Evolutionary conservation across 148 eudicot genomes (phyloP), one percentile per base, ranked within the genome.

Genomic region (Nepenthes mirabilis): DNA sequence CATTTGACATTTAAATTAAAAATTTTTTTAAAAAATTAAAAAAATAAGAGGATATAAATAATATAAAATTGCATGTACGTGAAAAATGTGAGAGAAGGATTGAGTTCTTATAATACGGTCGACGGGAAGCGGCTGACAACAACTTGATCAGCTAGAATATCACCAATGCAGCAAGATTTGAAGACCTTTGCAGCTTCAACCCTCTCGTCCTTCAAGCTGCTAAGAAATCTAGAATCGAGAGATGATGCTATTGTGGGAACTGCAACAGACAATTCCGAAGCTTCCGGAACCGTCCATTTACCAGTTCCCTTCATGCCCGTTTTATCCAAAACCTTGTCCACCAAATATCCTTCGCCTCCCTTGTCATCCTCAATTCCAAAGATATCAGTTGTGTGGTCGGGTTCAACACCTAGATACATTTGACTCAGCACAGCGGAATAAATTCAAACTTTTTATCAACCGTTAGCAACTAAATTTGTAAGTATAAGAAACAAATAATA

Each of bases 221-320:
- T 52, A 32, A 52, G 55, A 52, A 52, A 56, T 32, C 59, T 56
- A 1, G 59, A 56, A 36, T 56, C 59, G 9, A 56, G 33, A 56
- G 59, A 56, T 12, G 36, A 56, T 2, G 59, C 59, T 33, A 56
- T 56, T 12, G 59, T 56, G 59, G 59, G 59, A 32, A 32, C 59
- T 34, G 59, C 59, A 56, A 56, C 36, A 32, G 43, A 56, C 59
- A 56, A 32, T 8, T 56, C 59, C 2, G 59, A 36, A 33, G 37
- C 59, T 36, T 56, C 3, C 43, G 2, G 59, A 33, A 56, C 43
- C 2, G 59, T 56, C 43, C 59, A 56, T 56, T 56, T 56, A 11
- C 59, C 36, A 13, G 59, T 56, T 33, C 59, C 55, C 59, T 56
- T 56, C 59, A 56, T 56, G 37, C 59, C 37, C 6, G 59, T 56